A percentile compares a stretch with the other conserved stretches of the same genome.
These are phyloP conservation scores for Omphalea diandra DNA, from an alignment of 441 rosid genomes.

Conservation along the genomic window DNA sequence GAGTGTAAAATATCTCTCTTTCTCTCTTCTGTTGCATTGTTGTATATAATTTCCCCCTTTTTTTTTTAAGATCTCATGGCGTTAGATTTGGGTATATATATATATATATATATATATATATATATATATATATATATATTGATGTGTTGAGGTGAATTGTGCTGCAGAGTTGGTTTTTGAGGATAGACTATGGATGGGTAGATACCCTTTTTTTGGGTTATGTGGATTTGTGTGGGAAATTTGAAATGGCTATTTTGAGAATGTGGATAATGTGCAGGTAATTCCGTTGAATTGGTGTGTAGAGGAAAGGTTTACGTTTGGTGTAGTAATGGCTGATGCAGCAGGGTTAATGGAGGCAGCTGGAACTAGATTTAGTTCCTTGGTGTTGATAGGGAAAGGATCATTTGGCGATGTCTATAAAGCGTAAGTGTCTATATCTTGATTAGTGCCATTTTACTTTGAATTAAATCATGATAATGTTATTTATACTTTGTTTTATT, in stretches of 20 bases:
- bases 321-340: slow-evolving; percentile 70
- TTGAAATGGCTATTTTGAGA: slow-evolving; percentile 26
- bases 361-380: slow-evolving; percentile 75
- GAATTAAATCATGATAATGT: slow-evolving; percentile 12
- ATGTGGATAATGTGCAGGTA: slow-evolving; percentile 26
- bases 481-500: slow-evolving; percentile 5
- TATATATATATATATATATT: slow-evolving; percentile 1
- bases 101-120: too few relatives aligned
- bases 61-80: slow-evolving; percentile 28
- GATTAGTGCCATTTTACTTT: slow-evolving; percentile 5
- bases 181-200: slow-evolving; percentile 7
- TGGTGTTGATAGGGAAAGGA: slow-evolving; percentile 93
- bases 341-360: slow-evolving; percentile 84
- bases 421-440: slow-evolving; percentile 63
- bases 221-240: slow-evolving; percentile 12
- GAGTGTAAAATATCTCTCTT: slow-evolving; percentile 48
- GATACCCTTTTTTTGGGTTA: slow-evolving; percentile 22
- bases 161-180: slow-evolving; percentile 15
- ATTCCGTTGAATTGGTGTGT: slow-evolving; percentile 22
- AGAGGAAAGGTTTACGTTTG: slow-evolving; percentile 20
- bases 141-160: slow-evolving; percentile 10
- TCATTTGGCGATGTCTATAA: slow-evolving; percentile 98
- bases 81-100: slow-evolving; percentile 21
- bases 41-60: not conserved
- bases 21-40: slow-evolving; percentile 21